Conservation (phyloP, 108 stramenopile genomes). For the Phaeodactylum tricornutum region DNA sequence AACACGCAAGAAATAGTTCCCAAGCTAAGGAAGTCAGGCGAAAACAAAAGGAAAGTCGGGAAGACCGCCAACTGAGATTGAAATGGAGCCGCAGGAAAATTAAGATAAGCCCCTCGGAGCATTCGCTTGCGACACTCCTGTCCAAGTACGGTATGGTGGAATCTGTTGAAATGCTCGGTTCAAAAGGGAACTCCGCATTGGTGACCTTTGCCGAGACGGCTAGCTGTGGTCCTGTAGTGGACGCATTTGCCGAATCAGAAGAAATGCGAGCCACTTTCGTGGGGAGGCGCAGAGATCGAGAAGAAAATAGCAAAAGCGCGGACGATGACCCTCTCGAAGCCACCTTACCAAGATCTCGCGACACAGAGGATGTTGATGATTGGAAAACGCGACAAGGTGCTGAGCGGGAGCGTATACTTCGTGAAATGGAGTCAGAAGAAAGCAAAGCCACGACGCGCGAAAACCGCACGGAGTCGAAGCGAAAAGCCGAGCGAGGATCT, state of each 20-base stretch:
- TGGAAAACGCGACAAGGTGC: slow-evolving; percentile 60
- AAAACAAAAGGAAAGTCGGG: slow-evolving; percentile 20
- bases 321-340: slow-evolving; percentile 4
- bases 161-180: slow-evolving; percentile 58
- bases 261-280: slow-evolving; percentile 73
- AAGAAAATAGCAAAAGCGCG: slow-evolving; percentile 6
- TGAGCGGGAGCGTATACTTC: slow-evolving; percentile 56
- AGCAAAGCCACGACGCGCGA: background rate
- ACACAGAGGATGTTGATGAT: slow-evolving; percentile 39
- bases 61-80: slow-evolving; percentile 61
- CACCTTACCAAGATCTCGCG: slow-evolving; percentile 7
- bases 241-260: slow-evolving; percentile 44
- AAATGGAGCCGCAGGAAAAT: slow-evolving; percentile 80
- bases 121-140: slow-evolving; percentile 42
- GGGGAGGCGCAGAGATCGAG: slow-evolving; percentile 47
- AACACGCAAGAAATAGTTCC: slow-evolving; percentile 19
- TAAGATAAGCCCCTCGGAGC: slow-evolving; percentile 43
- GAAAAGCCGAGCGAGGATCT: background rate
- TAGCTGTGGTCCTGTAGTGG: slow-evolving; percentile 66
- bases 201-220: slow-evolving; percentile 46
- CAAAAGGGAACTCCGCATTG: slow-evolving; percentile 68
- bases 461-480: background rate
- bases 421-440: slow-evolving; percentile 31
- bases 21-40: slow-evolving; percentile 15
- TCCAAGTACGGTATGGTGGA: slow-evolving; percentile 56